phyloP scores from a whole-genome alignment of 1,284 basidiomycete species.

The Rhodotorula sp. region DNA sequence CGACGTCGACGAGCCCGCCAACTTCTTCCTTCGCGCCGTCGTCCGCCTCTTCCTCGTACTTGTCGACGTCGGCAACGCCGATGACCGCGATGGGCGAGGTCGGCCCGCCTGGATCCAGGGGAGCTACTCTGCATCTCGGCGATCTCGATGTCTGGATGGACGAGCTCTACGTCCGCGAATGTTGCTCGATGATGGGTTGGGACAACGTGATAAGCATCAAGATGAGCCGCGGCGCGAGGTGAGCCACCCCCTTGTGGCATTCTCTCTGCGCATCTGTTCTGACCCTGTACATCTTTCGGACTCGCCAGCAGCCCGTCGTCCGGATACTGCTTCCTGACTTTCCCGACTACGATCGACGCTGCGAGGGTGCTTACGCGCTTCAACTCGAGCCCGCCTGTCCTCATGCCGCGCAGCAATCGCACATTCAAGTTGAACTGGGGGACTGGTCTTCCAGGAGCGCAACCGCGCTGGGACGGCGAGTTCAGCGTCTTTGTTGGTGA shows the following conservation, averaged over 20 bases:
- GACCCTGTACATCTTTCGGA: background rate
- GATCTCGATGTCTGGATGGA: conserved; percentile 42
- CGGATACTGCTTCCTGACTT: conserved; percentile 81
- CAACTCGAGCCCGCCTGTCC: conserved; percentile 56
- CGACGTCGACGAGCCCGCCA: conserved; percentile 6
- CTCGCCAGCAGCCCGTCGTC: conserved; percentile 58
- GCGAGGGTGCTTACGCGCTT: conserved; percentile 68
- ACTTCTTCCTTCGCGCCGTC: background rate
- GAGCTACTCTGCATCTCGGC: conserved; percentile 37
- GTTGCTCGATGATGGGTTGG: conserved; percentile 40
- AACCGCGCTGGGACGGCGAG: conserved; percentile 59
- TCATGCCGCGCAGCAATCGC: conserved; percentile 57
- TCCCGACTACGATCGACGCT: conserved; percentile 68
- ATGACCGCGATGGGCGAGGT: background rate
- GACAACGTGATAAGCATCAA: conserved; percentile 37
- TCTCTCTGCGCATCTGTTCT: background rate
- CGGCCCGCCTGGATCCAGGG: conserved; percentile 15
- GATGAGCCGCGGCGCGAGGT: conserved; percentile 38
- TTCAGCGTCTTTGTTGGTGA: conserved; percentile 89
- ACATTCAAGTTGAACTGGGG: conserved; percentile 68
- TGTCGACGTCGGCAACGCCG: background rate
- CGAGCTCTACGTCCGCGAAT: conserved; percentile 40
- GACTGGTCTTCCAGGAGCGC: conserved; percentile 53
- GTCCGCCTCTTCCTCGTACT: background rate
- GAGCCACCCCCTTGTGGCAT: background rate